phyloP scores from a whole-genome alignment of 768 basidiomycete species.

The Hygrophorus russula region DNA sequence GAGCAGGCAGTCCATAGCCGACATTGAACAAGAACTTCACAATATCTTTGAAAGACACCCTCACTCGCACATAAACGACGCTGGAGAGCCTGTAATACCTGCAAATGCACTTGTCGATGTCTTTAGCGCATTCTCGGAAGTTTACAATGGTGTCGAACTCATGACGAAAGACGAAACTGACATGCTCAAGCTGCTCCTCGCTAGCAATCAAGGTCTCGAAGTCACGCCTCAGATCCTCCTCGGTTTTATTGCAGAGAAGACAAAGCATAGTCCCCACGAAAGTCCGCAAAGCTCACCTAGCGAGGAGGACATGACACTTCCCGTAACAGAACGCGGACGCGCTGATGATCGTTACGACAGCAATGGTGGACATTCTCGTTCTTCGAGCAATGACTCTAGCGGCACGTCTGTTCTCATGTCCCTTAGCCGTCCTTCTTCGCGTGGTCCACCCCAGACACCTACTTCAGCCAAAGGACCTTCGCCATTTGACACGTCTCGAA shows the following conservation, averaged over 20 bases:
- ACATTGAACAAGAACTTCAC: slow-evolving; percentile 60
- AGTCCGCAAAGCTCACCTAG: slow-evolving; percentile 26
- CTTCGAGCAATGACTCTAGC: slow-evolving; percentile 45
- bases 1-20: slow-evolving; percentile 57
- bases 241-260: slow-evolving; percentile 51
- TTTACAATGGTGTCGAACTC: slow-evolving; percentile 51
- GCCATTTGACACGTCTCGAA: slow-evolving; percentile 55
- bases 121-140: slow-evolving; percentile 48
- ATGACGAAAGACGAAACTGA: slow-evolving; percentile 52
- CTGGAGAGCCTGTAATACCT: slow-evolving; percentile 55
- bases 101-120: slow-evolving; percentile 64
- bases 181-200: slow-evolving; percentile 46
- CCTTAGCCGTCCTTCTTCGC: slow-evolving; percentile 41
- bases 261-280: slow-evolving; percentile 27
- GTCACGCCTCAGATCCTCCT: slow-evolving; percentile 61
- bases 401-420: slow-evolving; percentile 28
- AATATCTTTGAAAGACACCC: slow-evolving; percentile 60
- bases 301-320: slow-evolving; percentile 22
- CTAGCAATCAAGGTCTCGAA: slow-evolving; percentile 48
- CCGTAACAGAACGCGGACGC: slow-evolving; percentile 25
- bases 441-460: slow-evolving; percentile 43
- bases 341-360: slow-evolving; percentile 22
- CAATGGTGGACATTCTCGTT: slow-evolving; percentile 30
- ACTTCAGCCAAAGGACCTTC: slow-evolving; percentile 37
- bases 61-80: slow-evolving; percentile 42